Conservation (phyloP, 2,329 filamentous ascomycete genomes). For the Monascus ruber region DNA sequence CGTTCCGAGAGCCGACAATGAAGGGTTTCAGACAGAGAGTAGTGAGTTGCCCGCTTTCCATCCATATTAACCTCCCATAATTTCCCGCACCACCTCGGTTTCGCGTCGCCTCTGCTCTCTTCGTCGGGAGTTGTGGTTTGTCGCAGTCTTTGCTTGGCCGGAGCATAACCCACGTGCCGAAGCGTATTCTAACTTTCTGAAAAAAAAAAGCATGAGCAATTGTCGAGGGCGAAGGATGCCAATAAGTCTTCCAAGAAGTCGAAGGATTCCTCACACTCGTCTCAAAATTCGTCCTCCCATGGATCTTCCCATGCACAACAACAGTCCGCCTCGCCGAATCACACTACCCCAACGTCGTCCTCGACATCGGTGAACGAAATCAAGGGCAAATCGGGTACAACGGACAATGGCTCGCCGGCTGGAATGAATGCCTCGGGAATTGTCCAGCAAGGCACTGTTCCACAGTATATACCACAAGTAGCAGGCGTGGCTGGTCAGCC, state of each 20-base stretch:
- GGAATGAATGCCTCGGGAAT: conserved; percentile 14
- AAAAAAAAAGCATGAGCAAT: conserved; percentile 54
- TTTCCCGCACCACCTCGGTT: conserved; percentile 15
- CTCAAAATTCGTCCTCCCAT: conserved; percentile 53
- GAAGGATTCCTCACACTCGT: conserved; percentile 54
- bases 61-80: conserved; percentile 2
- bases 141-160: no score
- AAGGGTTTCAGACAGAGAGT: conserved; percentile 97
- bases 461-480: conserved; percentile 28
- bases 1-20: conserved; percentile 51
- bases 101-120: conserved; percentile 10
- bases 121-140: no score
- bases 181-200: no score
- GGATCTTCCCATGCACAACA: conserved; percentile 38
- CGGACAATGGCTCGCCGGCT: conserved; percentile 25
- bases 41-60: conserved; percentile 47
- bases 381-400: conserved; percentile 60
- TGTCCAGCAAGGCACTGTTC: conserved; percentile 18
- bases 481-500: conserved; percentile 22
- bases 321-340: conserved; percentile 50
- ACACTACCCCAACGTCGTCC: conserved; percentile 75
- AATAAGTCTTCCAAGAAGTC: conserved; percentile 68
- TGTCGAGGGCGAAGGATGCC: conserved; percentile 78
- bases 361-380: conserved; percentile 76
- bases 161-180: no score